phyloP scores from a whole-genome alignment of 2,329 filamentous ascomycete genomes.

The Pseudopyrenochaeta lycopersici region DNA sequence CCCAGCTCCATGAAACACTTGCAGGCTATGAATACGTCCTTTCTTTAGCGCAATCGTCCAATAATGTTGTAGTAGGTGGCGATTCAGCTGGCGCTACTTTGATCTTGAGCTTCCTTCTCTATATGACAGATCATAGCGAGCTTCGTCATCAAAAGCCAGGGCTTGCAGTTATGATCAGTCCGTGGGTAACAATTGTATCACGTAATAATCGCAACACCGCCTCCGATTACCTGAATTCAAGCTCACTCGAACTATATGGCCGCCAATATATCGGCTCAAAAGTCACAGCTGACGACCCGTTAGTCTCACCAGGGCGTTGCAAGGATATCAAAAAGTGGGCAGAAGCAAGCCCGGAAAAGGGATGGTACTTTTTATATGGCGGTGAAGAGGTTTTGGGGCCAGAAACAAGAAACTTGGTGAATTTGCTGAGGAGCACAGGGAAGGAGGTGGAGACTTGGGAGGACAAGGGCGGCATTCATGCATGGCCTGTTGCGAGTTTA shows the following conservation, averaged over 20 bases:
- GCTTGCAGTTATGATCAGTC: slow-evolving; percentile 78
- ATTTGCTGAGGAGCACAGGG: slow-evolving; percentile 63
- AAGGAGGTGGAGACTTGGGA: slow-evolving; percentile 66
- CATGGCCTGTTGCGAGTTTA: slow-evolving; percentile 78
- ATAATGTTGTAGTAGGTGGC: slow-evolving; percentile 74
- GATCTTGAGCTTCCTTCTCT: slow-evolving; percentile 75
- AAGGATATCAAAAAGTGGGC: slow-evolving; percentile 72
- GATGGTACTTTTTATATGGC: slow-evolving; percentile 76
- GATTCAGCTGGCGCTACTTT: slow-evolving; percentile 83
- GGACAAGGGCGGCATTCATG: slow-evolving; percentile 76
- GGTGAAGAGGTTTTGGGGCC: slow-evolving; percentile 80
- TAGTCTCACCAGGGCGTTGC: slow-evolving; percentile 76
- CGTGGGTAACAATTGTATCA: slow-evolving; percentile 80
- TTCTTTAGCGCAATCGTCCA: slow-evolving; percentile 64
- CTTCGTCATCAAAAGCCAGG: slow-evolving; percentile 60
- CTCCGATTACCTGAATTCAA: slow-evolving; percentile 78
- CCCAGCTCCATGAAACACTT: slow-evolving; percentile 74
- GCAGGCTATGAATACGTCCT: slow-evolving; percentile 77
- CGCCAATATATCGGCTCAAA: slow-evolving; percentile 70
- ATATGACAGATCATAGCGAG: slow-evolving; percentile 63
- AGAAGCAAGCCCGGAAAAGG: slow-evolving; percentile 70
- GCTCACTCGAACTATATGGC: slow-evolving; percentile 74
- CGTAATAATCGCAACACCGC: slow-evolving; percentile 71
- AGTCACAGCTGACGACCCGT: slow-evolving; percentile 60
- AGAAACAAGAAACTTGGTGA: slow-evolving; percentile 71